phyloP scores from a whole-genome alignment of 768 basidiomycete species.

The Lactifluus subvellereus region DNA sequence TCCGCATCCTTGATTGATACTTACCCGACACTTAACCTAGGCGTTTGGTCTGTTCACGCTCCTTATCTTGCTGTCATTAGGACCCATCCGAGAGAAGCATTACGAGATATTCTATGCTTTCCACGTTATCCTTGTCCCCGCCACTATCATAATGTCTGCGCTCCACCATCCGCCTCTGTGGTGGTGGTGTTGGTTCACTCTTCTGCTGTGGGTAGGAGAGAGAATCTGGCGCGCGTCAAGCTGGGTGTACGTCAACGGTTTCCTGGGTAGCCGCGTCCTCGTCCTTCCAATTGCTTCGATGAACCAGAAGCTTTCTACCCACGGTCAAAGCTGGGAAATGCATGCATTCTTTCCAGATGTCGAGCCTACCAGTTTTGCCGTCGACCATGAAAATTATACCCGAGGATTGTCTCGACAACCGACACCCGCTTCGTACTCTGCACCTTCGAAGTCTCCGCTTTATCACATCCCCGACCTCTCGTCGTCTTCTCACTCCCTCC shows the following conservation, averaged over 20 bases:
- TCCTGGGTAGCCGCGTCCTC: conserved; percentile 32
- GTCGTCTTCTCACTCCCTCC: conserved; percentile 15
- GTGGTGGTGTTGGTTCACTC: conserved; percentile 64
- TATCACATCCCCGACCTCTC: conserved; percentile 2
- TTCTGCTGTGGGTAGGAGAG: conserved; percentile 58
- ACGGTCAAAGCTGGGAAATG: conserved; percentile 15
- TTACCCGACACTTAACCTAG: conserved; percentile 31
- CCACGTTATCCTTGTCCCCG: conserved; percentile 58
- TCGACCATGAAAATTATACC: background rate
- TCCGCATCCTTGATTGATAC: background rate
- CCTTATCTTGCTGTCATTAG: conserved; percentile 46
- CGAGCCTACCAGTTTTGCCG: background rate
- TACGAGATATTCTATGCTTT: conserved; percentile 63
- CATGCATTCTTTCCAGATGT: conserved; percentile 9
- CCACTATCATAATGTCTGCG: conserved; percentile 54
- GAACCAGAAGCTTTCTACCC: background rate
- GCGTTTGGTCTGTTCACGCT: conserved; percentile 51
- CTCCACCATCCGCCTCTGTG: conserved; percentile 62
- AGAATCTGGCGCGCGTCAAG: conserved; percentile 49
- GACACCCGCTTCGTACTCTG: background rate
- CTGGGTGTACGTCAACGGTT: conserved; percentile 57
- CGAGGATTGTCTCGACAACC: background rate
- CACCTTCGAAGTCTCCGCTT: background rate
- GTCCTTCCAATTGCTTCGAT: background rate
- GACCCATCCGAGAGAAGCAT: conserved; percentile 44